Evolutionary conservation across 1,139 yeast genomes (phyloP), one percentile per base, ranked within the genome.

Genomic region (Sugiyamaella japonica): DNA sequence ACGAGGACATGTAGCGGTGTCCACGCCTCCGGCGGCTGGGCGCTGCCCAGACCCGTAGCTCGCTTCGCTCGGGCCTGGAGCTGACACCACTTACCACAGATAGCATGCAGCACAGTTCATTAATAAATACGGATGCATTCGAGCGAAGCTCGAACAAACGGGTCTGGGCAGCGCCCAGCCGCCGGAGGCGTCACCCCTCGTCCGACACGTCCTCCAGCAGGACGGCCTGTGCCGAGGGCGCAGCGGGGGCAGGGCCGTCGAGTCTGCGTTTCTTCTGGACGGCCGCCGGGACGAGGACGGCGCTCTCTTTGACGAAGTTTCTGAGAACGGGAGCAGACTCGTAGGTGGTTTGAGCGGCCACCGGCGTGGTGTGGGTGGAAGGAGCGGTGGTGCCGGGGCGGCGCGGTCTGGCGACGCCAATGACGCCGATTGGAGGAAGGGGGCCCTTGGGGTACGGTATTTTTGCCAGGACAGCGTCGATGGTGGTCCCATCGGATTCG

Each of bases 311-410:
- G 7, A 56, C 57, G 16, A 65, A 48, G 37, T 66, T 62, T 10
- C 66, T 48, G 31, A 64, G 48, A 7, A 60, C 64, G 0, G 69
- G 69, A 17, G 60, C 66, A 1, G 66, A 50, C 28, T 63, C 64
- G 40, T 65, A 66, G 1, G 63, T 63, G 10, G 63, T 53, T 38
- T 61, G 59, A 42, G 50, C 59, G 10, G 59, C 58, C 36, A 48
- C n/a, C n/a, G n/a, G n/a, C n/a, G n/a, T n/a, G n/a, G n/a, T n/a
- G n/a, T n/a, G n/a, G n/a, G n/a, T n/a, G n/a, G n/a, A n/a, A n/a
- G n/a, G n/a, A n/a, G n/a, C n/a, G n/a, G n/a, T n/a, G n/a, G n/a
- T n/a, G n/a, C n/a, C n/a, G n/a, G n/a, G n/a, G n/a, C n/a, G n/a
- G n/a, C n/a, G n/a, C n/a, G n/a, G n/a, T n/a, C n/a, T n/a, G n/a